Percentiles rank a stretch among this genome's conserved stretches.
These are phyloP conservation scores for Prunella vulgaris DNA, from an alignment of 257 asterid species.

Conservation along the genomic window DNA sequence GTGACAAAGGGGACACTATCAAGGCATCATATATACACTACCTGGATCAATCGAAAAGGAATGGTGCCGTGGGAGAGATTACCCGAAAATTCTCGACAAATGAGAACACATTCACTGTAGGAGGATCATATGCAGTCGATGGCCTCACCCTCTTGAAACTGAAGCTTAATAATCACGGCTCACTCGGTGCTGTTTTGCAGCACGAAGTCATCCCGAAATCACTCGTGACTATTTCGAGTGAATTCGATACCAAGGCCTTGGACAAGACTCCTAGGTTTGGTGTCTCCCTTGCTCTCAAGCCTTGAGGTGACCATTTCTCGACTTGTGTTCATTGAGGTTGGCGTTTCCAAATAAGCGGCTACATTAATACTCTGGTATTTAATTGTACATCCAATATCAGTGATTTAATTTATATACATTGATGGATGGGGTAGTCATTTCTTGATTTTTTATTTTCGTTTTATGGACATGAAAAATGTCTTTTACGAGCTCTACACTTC, in stretches of 20 bases:
- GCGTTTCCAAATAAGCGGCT: conserved; percentile 31
- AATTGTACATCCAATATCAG: neutral
- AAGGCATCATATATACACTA: conserved; percentile 59
- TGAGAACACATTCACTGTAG: conserved; percentile 58
- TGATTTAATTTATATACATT: neutral
- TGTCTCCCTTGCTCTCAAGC: conserved; percentile 54
- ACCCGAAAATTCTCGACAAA: conserved; percentile 60
- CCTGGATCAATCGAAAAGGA: conserved; percentile 51
- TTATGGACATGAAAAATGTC: neutral
- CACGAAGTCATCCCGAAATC: conserved; percentile 52
- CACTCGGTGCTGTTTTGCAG: conserved; percentile 55
- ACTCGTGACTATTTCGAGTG: conserved; percentile 51
- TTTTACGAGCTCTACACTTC: neutral
- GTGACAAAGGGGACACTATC: conserved; percentile 65
- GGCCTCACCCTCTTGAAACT: conserved; percentile 49
- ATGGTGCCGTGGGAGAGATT: conserved; percentile 56
- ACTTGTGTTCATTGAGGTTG: conserved; percentile 16
- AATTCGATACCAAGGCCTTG: conserved; percentile 63
- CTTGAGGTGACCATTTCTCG: conserved; percentile 25
- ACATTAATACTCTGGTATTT: conserved; percentile 1
- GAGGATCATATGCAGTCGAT: conserved; percentile 58
- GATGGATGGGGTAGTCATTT: neutral
- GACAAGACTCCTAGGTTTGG: conserved; percentile 65
- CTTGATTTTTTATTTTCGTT: neutral
- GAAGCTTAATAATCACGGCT: conserved; percentile 64